Evolutionary conservation across 2,329 filamentous ascomycete species (phyloP).

Genomic region (Pestalotiopsis fici): DNA sequence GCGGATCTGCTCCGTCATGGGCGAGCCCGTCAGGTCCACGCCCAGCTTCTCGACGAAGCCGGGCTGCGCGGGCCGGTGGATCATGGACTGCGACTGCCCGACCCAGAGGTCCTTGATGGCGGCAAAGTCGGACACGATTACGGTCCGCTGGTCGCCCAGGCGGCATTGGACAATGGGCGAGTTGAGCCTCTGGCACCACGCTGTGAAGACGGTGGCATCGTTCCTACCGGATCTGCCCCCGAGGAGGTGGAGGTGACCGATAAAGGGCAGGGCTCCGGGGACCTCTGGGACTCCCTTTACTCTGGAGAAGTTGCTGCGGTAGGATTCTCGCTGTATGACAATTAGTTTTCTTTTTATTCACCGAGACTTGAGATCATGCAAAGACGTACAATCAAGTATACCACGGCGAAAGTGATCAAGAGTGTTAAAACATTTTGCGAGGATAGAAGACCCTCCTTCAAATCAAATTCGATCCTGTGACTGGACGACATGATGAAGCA

Average conservation of each 20-base stretch:
- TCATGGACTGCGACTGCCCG: slow-evolving; percentile 16
- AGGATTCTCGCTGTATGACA: neutral
- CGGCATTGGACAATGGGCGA: slow-evolving; percentile 18
- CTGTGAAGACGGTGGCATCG: slow-evolving; percentile 18
- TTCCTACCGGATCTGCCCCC: slow-evolving; percentile 19
- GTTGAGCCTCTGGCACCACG: slow-evolving; percentile 15
- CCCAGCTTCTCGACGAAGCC: slow-evolving; percentile 22
- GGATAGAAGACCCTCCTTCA: neutral
- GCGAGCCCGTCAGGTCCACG: slow-evolving; percentile 18
- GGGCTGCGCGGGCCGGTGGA: slow-evolving; percentile 21
- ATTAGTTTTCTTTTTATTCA: neutral
- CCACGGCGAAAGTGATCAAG: neutral
- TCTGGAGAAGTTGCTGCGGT: slow-evolving; percentile 11
- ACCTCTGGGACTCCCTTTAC: slow-evolving; percentile 15
- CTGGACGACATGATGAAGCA: slow-evolving; percentile 1
- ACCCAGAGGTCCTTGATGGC: slow-evolving; percentile 22
- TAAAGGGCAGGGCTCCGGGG: slow-evolving; percentile 16
- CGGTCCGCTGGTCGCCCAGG: slow-evolving; percentile 19
- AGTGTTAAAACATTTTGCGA: neutral
- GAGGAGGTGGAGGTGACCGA: slow-evolving; percentile 18
- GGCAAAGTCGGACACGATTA: slow-evolving; percentile 18
- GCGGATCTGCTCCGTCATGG: slow-evolving; percentile 24
- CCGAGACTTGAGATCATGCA: neutral
- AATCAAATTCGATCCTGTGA: neutral
- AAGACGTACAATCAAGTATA: neutral